Evolutionary conservation across 345 rosid species (phyloP), one percentile per base, ranked within the genome.

Genomic region (Eucalyptus sp.): DNA sequence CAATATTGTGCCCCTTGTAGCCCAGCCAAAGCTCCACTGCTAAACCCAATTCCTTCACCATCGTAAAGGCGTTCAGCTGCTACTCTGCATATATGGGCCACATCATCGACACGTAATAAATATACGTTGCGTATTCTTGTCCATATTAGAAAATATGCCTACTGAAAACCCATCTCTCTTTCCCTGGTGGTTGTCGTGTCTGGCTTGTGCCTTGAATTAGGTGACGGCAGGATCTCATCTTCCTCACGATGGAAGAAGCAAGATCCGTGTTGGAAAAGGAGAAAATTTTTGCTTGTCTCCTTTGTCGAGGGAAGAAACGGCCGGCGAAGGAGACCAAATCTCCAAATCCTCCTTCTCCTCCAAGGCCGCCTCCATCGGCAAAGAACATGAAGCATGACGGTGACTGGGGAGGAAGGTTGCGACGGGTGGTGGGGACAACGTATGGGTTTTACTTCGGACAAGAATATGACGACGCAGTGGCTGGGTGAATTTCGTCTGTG

Each of bases 11-110:
- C 5, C 6, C 3, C 52, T 80, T 43, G 49, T 88, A 92, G 79
- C 92, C 93, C 46, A 93, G 41, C 25, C 92, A 92, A 89, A 92
- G 11, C 87, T 92, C 93, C 60, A 90, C 88, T 0, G 93, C 92
- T 71, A 93, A 54, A 20, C 92, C 94, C 41, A 90, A 92, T 15
- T 86, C 88, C 43, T 8, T 41, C 50, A 91, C 86, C 22, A 52
- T 52, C 24, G 20, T 50, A 10, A 50, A 50, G 52, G 17, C 52
- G 18, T 50, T 50, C 10, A 50, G 18, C 7, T 14, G 52, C 17
- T 5, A 1, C 52, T 50, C 17, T 5, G 2, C 52, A 14, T 4
- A 14, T 50, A 50, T 50, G 52, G 52, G 58, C 25, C 52, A 50
- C 17, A 2, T 4, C 52, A 50, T 50, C 1, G 18, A 14, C 52